A percentile compares a stretch with the other conserved stretches of the same genome.
Conservation (phyloP, 768 basidiomycete species). For the Megacollybia marginata region DNA sequence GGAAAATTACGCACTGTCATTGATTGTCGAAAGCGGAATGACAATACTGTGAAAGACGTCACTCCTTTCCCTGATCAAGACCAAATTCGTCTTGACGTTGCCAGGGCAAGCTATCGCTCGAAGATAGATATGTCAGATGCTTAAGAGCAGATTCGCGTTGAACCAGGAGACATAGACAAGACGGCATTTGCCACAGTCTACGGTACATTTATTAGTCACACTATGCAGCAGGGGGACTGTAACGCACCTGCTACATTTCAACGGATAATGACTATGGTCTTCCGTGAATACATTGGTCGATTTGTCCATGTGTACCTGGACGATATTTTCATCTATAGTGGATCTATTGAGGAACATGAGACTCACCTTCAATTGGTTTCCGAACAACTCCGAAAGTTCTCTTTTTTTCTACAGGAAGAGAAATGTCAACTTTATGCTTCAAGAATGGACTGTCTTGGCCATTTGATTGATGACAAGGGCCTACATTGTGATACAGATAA, state of each 20-base stretch:
- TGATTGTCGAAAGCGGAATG: no score
- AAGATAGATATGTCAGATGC: constrained; percentile 31
- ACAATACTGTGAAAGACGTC: no score
- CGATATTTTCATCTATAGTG: no score
- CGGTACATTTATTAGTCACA: constrained; percentile 29
- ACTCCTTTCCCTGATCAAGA: no score
- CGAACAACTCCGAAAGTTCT: constrained; percentile 11
- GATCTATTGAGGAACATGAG: constrained; percentile 29
- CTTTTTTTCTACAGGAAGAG: constrained; percentile 22
- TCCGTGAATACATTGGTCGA: constrained; percentile 29
- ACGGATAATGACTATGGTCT: constrained; percentile 31
- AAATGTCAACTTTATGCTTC: constrained; percentile 26
- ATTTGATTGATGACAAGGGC: no score
- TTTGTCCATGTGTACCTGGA: no score
- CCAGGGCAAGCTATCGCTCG: no score
- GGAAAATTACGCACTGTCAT: no score
- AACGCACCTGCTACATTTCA: no score
- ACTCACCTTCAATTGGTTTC: constrained; percentile 9
- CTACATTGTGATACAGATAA: constrained; percentile 30
- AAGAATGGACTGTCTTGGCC: no score
- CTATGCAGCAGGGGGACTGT: constrained; percentile 38
- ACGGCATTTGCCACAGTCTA: constrained; percentile 26
- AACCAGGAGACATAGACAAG: constrained; percentile 18
- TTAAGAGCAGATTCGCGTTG: constrained; percentile 34
- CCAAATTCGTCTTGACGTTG: no score